A percentile compares a stretch with the other conserved stretches of the same genome.
These are phyloP conservation scores for Neurospora discreta DNA, from an alignment of 495 filamentous ascomycete genomes.

Conservation along the genomic window DNA sequence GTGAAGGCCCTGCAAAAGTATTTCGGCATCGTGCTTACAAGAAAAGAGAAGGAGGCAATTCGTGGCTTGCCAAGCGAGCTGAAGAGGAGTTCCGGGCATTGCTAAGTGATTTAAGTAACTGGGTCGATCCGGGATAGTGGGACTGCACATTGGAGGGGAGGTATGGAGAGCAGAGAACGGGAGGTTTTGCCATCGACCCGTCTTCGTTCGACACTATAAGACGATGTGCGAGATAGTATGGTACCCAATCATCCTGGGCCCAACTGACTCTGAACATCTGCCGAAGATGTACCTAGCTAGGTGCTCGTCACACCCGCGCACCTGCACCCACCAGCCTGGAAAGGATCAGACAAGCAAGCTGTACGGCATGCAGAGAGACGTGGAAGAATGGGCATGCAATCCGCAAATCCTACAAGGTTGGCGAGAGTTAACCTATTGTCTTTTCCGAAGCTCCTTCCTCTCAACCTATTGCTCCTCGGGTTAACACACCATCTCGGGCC, in stretches of 20 bases:
- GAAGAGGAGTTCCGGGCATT: slow-evolving; percentile 2
- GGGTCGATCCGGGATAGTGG: not conserved
- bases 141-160: not conserved
- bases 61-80: slow-evolving; percentile 38
- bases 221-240: not conserved
- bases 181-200: not conserved
- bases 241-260: not conserved
- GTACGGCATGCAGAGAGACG: not conserved
- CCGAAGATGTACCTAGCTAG: no score
- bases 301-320: not conserved
- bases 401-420: not conserved
- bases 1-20: slow-evolving; percentile 39
- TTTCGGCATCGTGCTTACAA: slow-evolving; percentile 43
- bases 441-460: not conserved
- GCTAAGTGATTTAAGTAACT: not conserved
- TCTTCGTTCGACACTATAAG: not conserved
- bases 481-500: not conserved
- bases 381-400: not conserved
- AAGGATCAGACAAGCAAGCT: not conserved
- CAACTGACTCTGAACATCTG: not conserved
- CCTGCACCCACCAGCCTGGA: not conserved
- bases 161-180: not conserved
- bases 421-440: not conserved
- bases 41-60: slow-evolving; percentile 44
- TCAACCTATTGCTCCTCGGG: not conserved